Evolutionary conservation across 179 eudicot genomes (phyloP).

Genomic region (Amaranthus tricolor): DNA sequence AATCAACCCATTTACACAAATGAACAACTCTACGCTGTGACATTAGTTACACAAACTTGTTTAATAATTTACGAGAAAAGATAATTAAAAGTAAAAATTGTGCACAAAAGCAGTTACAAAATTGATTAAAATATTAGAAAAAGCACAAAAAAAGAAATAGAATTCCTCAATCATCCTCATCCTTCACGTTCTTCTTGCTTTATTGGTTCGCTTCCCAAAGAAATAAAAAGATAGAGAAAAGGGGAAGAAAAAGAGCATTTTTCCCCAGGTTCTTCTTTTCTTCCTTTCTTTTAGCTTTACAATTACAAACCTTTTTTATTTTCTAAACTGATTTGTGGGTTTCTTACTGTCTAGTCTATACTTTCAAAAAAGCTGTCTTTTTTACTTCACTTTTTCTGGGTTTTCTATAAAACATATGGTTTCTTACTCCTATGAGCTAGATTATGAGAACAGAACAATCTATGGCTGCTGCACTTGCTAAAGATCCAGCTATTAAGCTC

Average conservation of each 20-base stretch:
- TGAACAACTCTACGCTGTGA: no score
- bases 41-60: no score
- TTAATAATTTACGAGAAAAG: background rate
- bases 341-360: slow-evolving; percentile 9
- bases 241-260: slow-evolving; percentile 30
- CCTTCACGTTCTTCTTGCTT: slow-evolving; percentile 32
- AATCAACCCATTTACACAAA: no score
- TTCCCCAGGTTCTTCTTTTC: slow-evolving; percentile 3
- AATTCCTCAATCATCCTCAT: slow-evolving; percentile 22
- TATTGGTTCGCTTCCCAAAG: slow-evolving; percentile 6
- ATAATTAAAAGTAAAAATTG: background rate
- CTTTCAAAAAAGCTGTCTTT: slow-evolving; percentile 11
- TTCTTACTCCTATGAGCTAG: background rate
- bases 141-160: slow-evolving; percentile 16
- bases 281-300: slow-evolving; percentile 6
- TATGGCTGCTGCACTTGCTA: slow-evolving; percentile 28
- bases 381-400: background rate
- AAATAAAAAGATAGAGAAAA: background rate
- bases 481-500: slow-evolving; percentile 68
- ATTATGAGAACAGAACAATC: slow-evolving; percentile 5
- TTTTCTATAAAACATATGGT: slow-evolving; percentile 16
- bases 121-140: background rate
- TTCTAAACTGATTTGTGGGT: slow-evolving; percentile 16
- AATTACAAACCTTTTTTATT: background rate
- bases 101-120: slow-evolving; percentile 13